phyloP scores from a whole-genome alignment of 306 rosid genomes.

The Vigna radiata region DNA sequence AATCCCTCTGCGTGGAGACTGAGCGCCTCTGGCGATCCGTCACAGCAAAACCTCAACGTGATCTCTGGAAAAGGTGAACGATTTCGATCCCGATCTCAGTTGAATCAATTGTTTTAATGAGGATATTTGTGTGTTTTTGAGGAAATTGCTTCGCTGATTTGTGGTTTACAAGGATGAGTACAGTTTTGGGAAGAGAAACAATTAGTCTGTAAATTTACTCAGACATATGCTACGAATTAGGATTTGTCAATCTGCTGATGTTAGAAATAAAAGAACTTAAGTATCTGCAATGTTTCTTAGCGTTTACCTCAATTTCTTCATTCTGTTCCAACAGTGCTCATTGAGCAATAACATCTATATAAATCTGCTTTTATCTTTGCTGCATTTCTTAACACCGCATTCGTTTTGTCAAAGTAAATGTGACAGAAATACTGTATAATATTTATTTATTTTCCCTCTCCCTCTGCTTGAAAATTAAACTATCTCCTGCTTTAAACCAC shows the following conservation, averaged over 20 bases:
- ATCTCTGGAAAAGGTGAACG: conserved; percentile 83
- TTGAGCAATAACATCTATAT: background rate
- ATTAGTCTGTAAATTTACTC: conserved; percentile 10
- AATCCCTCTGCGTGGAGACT: conserved; percentile 81
- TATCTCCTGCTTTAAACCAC: background rate
- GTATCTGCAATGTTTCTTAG: background rate
- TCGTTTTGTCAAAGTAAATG: background rate
- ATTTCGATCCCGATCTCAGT: background rate
- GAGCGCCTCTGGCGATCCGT: conserved; percentile 81
- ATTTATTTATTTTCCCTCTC: too few species aligned
- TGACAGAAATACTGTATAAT: background rate
- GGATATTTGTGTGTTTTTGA: background rate
- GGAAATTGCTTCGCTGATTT: background rate
- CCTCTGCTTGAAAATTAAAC: too few species aligned
- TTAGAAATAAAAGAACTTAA: background rate
- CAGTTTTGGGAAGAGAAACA: conserved; percentile 10
- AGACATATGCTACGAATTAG: conserved; percentile 7
- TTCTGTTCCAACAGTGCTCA: background rate
- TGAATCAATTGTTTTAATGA: background rate
- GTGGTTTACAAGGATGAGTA: background rate
- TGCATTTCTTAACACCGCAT: background rate
- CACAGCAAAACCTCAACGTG: conserved; percentile 77
- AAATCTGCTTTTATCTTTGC: conserved; percentile 5
- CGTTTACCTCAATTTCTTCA: background rate
- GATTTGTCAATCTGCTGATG: conserved; percentile 3